phyloP scores from a whole-genome alignment of 2,329 filamentous ascomycete genomes.

The Dendrostoma leiphaemia region DNA sequence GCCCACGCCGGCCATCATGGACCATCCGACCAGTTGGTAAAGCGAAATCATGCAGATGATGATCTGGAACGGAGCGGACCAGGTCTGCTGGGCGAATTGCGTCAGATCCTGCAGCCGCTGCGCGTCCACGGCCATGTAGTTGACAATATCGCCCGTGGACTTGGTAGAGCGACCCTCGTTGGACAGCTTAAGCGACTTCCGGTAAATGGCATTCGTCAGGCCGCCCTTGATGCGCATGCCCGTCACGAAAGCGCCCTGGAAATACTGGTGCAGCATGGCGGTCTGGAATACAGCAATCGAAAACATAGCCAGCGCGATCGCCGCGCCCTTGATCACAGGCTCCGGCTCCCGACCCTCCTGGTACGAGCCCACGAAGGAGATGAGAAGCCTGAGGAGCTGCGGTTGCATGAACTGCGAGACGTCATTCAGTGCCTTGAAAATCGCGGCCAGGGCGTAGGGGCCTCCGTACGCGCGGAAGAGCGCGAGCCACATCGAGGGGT shows the following conservation, averaged over 20 bases:
- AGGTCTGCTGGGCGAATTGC: constrained; percentile 91
- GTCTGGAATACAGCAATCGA: constrained; percentile 82
- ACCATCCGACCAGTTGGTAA: constrained; percentile 90
- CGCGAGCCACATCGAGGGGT: constrained; percentile 84
- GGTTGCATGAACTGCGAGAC: constrained; percentile 84
- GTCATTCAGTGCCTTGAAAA: constrained; percentile 91
- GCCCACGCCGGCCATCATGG: constrained; percentile 91
- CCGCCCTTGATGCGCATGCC: constrained; percentile 96
- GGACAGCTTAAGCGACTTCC: constrained; percentile 84
- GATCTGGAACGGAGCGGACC: constrained; percentile 98
- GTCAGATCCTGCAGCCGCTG: constrained; percentile 92
- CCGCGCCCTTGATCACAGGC: constrained; percentile 78
- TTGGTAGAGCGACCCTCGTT: constrained; percentile 89
- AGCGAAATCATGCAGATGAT: constrained; percentile 91
- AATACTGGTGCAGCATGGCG: constrained; percentile 92
- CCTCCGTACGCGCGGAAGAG: constrained; percentile 81
- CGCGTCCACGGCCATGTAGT: constrained; percentile 98
- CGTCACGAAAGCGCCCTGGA: constrained; percentile 89
- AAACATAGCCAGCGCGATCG: constrained; percentile 93
- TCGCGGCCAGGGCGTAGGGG: constrained; percentile 75
- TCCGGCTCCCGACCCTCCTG: constrained; percentile 56
- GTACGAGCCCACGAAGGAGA: constrained; percentile 82
- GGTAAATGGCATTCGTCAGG: constrained; percentile 86
- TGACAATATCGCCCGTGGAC: constrained; percentile 96
- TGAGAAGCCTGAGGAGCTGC: constrained; percentile 81